A percentile compares a stretch with the other conserved stretches of the same genome.
Evolutionary conservation across 805 yeast genomes (phyloP).

Genomic region (Alloascoidea hylecoeti): DNA sequence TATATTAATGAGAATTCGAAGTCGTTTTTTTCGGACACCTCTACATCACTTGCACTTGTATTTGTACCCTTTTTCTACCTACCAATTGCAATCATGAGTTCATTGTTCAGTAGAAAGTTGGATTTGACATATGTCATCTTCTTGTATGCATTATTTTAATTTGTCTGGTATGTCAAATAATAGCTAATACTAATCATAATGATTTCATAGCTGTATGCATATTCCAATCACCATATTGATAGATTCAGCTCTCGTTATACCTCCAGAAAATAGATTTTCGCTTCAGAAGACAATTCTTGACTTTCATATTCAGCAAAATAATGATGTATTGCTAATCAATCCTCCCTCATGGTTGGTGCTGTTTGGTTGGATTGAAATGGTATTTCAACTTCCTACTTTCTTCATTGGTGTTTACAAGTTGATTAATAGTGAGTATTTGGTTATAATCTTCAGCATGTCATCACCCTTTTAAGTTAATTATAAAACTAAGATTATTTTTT

Average conservation of each 20-base stretch:
- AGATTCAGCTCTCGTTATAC: conserved; percentile 63
- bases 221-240: conserved; percentile 62
- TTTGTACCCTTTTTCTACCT: not conserved
- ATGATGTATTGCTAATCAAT: conserved; percentile 51
- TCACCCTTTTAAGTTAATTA: conserved; percentile 3
- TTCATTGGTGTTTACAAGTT: conserved; percentile 25
- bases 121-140: conserved; percentile 15
- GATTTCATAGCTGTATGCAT: conserved; percentile 32
- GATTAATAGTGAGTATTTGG: conserved; percentile 17
- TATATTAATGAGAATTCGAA: not conserved
- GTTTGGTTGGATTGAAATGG: conserved; percentile 60
- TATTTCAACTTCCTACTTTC: conserved; percentile 75
- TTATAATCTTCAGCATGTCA: conserved; percentile 4
- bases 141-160: conserved; percentile 8
- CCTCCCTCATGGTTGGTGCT: conserved; percentile 61
- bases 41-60: not conserved
- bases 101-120: conserved; percentile 3
- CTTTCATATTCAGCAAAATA: conserved; percentile 49
- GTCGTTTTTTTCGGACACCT: not conserved
- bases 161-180: not conserved
- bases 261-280: conserved; percentile 27
- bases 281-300: conserved; percentile 35
- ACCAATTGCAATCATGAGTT: not conserved
- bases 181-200: not conserved
- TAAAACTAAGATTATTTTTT: conserved; percentile 7